Percentiles rank a stretch among this genome's conserved stretches.
phyloP scores from a whole-genome alignment of 208 protist species.

The Wallacemonas sp. region DNA sequence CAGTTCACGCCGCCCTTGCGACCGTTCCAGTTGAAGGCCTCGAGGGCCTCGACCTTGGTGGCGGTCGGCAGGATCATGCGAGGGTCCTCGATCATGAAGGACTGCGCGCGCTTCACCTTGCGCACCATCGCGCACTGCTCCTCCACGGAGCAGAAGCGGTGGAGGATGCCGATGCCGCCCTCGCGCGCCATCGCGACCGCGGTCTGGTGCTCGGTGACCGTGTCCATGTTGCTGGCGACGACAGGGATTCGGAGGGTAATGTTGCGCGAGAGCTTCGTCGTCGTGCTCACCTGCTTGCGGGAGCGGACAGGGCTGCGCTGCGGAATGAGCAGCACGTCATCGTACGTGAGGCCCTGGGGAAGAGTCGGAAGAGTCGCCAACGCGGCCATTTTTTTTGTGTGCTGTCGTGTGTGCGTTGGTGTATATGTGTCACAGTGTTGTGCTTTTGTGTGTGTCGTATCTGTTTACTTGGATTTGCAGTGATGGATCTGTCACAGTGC shows the following conservation, averaged over 20 bases:
- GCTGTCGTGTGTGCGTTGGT: not conserved
- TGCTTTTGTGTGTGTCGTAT: too few relatives aligned
- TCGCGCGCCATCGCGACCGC: constrained; percentile 87
- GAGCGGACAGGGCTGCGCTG: constrained; percentile 75
- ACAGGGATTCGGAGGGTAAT: constrained; percentile 82
- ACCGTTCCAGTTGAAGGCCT: constrained; percentile 71
- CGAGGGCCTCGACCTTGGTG: constrained; percentile 58
- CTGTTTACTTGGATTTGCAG: not conserved
- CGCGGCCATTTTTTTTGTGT: constrained; percentile 34
- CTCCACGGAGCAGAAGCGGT: constrained; percentile 87
- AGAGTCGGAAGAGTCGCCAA: constrained; percentile 32
- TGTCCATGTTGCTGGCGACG: constrained; percentile 94
- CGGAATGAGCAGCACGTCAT: constrained; percentile 90
- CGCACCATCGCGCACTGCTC: constrained; percentile 89
- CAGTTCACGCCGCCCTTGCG: constrained; percentile 77
- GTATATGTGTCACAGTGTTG: constrained; percentile 10
- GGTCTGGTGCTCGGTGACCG: constrained; percentile 89
- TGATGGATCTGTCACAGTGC: not conserved
- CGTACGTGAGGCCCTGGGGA: constrained; percentile 80
- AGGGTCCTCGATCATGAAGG: constrained; percentile 86
- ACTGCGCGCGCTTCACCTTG: constrained; percentile 92
- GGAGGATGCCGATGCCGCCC: constrained; percentile 89
- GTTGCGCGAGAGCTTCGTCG: constrained; percentile 70
- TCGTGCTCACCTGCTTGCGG: constrained; percentile 65
- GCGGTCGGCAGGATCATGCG: constrained; percentile 69